Percentiles rank a stretch among this genome's conserved stretches.
Evolutionary conservation across 768 basidiomycete species (phyloP).

Genomic region (Psilocybe cubensis): DNA sequence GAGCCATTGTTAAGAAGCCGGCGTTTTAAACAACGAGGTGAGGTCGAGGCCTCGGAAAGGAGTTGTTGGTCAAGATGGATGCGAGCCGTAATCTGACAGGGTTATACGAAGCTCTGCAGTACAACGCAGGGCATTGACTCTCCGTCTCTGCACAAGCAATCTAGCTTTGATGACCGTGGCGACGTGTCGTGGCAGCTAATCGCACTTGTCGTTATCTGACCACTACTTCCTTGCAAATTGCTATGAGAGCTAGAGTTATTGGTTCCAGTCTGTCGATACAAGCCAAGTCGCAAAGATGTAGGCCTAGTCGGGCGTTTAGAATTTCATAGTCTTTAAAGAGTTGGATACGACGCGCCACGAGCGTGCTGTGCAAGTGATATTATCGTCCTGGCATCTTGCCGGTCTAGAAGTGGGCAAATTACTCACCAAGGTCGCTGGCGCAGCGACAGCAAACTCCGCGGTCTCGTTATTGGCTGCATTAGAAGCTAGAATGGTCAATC

Average conservation of each 20-base stretch:
- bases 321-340: background rate
- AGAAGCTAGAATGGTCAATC: background rate
- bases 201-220: background rate
- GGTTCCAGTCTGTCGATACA: background rate
- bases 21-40: background rate
- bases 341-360: background rate
- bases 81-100: background rate
- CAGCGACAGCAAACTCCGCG: background rate
- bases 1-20: background rate
- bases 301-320: background rate
- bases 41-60: background rate
- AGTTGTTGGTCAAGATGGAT: background rate
- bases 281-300: background rate
- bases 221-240: background rate
- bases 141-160: background rate
- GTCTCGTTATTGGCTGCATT: background rate
- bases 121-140: background rate
- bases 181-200: background rate
- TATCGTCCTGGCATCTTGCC: background rate
- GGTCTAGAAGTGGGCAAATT: background rate
- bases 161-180: background rate
- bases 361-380: background rate
- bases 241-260: background rate
- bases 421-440: background rate
- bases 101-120: background rate